phyloP scores from a whole-genome alignment of 176 grass and related monocot genomes.

The Eleusine indica region DNA sequence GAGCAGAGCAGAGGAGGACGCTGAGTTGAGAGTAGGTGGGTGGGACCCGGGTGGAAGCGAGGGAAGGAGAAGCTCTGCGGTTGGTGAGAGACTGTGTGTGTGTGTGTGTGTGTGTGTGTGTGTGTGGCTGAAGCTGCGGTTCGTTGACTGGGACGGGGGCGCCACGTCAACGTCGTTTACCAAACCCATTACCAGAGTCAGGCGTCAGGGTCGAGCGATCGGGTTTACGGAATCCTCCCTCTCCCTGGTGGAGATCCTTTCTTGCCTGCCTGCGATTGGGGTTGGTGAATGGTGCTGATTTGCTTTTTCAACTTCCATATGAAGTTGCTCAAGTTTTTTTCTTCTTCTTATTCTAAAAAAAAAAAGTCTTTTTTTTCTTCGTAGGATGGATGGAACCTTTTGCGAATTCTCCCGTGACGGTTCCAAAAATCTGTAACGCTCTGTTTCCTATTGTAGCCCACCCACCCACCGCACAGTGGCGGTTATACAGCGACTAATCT shows the following conservation, averaged over 20 bases:
- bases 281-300: conserved; percentile 19
- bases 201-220: not conserved
- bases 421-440: not conserved
- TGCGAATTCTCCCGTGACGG: not conserved
- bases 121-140: not conserved
- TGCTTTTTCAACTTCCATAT: not conserved
- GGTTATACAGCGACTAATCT: not conserved
- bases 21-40: conserved; percentile 38
- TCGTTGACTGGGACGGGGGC: conserved; percentile 38
- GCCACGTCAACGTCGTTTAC: conserved; percentile 51
- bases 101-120: not conserved
- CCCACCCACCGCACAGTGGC: not conserved
- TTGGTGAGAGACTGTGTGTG: conserved; percentile 38
- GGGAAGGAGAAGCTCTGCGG: not conserved
- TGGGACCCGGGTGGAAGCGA: not conserved
- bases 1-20: not conserved
- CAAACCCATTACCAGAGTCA: conserved; percentile 21
- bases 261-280: not conserved
- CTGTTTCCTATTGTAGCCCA: not conserved
- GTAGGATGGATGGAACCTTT: not conserved
- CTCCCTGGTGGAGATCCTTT: no score
- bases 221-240: not conserved
- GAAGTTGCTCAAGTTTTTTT: not conserved
- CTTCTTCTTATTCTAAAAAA: no score
- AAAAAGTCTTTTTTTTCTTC: no score